Evolutionary conservation across 805 yeast species (phyloP).

Genomic region (Wickerhamiella australiensis): DNA sequence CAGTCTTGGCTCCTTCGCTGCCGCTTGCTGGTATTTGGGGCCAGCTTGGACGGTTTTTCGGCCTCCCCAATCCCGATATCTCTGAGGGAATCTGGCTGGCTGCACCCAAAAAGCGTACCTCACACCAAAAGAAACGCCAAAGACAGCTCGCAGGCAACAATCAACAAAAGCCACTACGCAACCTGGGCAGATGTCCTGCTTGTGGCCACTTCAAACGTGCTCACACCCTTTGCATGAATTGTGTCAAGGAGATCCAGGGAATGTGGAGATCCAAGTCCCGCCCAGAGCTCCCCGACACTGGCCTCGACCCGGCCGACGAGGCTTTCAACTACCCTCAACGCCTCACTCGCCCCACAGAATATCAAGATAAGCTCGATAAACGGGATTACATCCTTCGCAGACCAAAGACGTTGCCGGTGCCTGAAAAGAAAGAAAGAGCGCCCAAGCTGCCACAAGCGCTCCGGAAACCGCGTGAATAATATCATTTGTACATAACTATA

Average conservation of each 20-base stretch:
- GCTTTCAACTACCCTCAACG: conserved; percentile 24
- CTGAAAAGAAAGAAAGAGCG: neutral
- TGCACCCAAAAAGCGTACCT: conserved; percentile 87
- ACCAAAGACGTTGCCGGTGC: conserved; percentile 35
- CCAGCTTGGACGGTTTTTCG: conserved; percentile 4
- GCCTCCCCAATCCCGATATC: neutral
- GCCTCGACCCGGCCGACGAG: conserved; percentile 18
- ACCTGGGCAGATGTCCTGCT: conserved; percentile 83
- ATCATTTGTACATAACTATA: neutral
- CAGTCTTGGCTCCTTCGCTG: conserved; percentile 8
- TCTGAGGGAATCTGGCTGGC: conserved; percentile 34
- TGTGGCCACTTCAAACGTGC: conserved; percentile 89
- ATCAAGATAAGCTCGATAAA: conserved; percentile 37
- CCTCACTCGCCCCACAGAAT: conserved; percentile 25
- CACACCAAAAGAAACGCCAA: conserved; percentile 75
- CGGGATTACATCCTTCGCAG: conserved; percentile 46
- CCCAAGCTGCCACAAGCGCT: neutral
- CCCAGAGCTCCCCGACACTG: conserved; percentile 11
- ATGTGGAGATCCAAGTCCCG: conserved; percentile 43
- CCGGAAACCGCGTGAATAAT: conserved; percentile 1
- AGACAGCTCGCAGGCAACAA: conserved; percentile 72
- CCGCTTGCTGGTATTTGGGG: conserved; percentile 5
- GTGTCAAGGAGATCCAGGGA: conserved; percentile 68
- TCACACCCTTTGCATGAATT: conserved; percentile 84
- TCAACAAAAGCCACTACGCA: conserved; percentile 61